A percentile compares a stretch with the other conserved stretches of the same genome.
phyloP scores from a whole-genome alignment of 805 yeast species.

The Candida parachauliodes region DNA sequence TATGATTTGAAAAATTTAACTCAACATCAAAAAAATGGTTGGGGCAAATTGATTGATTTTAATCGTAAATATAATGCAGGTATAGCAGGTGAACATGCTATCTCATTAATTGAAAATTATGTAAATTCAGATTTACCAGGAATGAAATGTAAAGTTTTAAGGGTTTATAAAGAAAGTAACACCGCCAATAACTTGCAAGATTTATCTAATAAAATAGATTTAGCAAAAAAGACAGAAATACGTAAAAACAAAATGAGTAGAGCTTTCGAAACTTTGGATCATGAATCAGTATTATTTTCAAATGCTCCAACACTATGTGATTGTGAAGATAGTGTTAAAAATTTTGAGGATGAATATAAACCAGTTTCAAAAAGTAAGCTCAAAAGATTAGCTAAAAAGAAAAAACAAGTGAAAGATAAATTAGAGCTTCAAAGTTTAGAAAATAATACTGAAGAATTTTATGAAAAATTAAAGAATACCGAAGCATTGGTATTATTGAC shows the following conservation, averaged over 20 bases:
- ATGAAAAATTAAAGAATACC: constrained; percentile 30
- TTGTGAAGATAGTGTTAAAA: neutral
- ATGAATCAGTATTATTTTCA: constrained; percentile 10
- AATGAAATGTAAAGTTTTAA: constrained; percentile 14
- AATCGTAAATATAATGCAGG: constrained; percentile 17
- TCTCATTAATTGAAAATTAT: constrained; percentile 18
- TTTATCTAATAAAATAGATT: neutral
- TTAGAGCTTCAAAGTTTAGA: constrained; percentile 11
- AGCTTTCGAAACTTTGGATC: constrained; percentile 12
- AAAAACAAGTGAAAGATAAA: constrained; percentile 9
- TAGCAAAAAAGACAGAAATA: neutral
- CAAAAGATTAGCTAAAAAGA: constrained; percentile 15
- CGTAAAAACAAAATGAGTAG: constrained; percentile 2
- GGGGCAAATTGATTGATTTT: constrained; percentile 16
- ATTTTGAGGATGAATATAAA: constrained; percentile 11
- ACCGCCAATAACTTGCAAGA: neutral
- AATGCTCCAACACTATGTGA: neutral
- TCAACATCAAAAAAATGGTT: constrained; percentile 15
- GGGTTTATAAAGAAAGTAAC: constrained; percentile 12
- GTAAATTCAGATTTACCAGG: constrained; percentile 10
- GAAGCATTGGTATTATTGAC: constrained; percentile 41
- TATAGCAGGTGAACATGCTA: constrained; percentile 15
- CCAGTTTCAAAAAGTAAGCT: constrained; percentile 18
- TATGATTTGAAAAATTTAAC: constrained; percentile 12
- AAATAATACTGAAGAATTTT: constrained; percentile 20